phyloP scores from a whole-genome alignment of 305 asterid genomes.

The Solanum hybrid region DNA sequence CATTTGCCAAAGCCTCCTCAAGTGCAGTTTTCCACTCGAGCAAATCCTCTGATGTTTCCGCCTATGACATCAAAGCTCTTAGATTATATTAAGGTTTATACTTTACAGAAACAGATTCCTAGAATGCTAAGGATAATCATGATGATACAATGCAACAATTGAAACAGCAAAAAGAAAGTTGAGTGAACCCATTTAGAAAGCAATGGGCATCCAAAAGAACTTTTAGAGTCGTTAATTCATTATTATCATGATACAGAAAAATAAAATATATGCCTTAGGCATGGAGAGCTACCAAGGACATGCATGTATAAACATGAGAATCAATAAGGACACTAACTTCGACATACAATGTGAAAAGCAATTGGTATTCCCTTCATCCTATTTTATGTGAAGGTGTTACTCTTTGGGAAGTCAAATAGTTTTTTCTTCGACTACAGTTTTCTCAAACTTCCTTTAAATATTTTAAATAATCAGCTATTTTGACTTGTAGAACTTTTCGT shows the following conservation, averaged over 20 bases:
- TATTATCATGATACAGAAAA: constrained; percentile 1
- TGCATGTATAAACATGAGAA: background rate
- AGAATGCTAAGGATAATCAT: background rate
- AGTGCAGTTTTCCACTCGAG: constrained; percentile 93
- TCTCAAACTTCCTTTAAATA: background rate
- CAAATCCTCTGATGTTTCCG: constrained; percentile 92
- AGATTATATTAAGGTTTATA: background rate
- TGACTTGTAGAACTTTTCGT: background rate
- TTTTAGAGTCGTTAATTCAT: background rate
- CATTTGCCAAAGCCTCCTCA: constrained; percentile 90
- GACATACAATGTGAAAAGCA: background rate
- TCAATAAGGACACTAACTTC: background rate
- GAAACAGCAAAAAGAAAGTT: background rate
- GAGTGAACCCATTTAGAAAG: background rate
- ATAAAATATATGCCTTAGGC: background rate
- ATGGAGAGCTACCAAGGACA: background rate
- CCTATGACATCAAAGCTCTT: constrained; percentile 41
- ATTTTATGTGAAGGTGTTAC: background rate
- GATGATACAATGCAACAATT: background rate
- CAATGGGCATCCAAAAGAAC: background rate
- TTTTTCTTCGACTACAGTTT: background rate
- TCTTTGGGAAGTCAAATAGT: background rate
- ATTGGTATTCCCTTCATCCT: background rate
- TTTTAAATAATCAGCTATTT: background rate
- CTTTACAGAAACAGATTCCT: background rate